Base-by-base conservation (phyloP, 2,329 filamentous ascomycete species). In the Penicillium sp. region DNA sequence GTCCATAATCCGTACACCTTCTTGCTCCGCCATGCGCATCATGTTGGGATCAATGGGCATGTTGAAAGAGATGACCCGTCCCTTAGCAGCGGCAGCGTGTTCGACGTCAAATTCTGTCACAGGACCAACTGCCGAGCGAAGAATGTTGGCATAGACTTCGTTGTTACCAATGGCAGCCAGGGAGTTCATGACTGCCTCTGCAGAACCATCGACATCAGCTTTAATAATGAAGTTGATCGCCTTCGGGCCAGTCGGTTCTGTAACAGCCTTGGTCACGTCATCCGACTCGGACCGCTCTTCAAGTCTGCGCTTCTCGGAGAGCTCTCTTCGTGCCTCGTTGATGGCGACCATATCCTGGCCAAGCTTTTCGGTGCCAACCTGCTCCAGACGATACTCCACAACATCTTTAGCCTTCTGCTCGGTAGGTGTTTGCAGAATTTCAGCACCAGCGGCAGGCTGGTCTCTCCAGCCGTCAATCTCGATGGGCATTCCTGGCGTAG, bases 401-500 rank as follows among this genome's bases (percentile, higher is more conserved):
- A 95, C 93, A 2, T 82, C 83, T 68, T 91, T 91, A 35, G 92
- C 95, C 61, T 85, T 88, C 58, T 86, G 84, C 76, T 98, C 93
- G 64, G 88, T 86, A 0, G 84, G 80, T 1, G 93, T 91, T 76
- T 98, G 90, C 0, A 99, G 81, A 9, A 96, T 88, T 77, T 92
- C 87, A 67, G 96, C 91, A 50, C 96, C 96, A 1, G 95, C 93
- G 25, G 85, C 83, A 1, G 95, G 93, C 63, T 92, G 88, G 35
- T 92, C 90, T 66, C 88, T 88, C 95, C 95, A 99, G n/a, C 95
- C 95, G 61, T 97, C 87, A 21, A 99, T 86, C 74, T 98, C 92
- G 3, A 96, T 90, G 0, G 96, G 92, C 27, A 88, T 95, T 35
- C 95, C 95, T 0, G 95, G 96, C 0, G 88, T 86, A 14, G 92